These are phyloP conservation scores for Thielaviopsis cerberus DNA, from an alignment of 2,329 filamentous ascomycete genomes.

Conservation along the genomic window DNA sequence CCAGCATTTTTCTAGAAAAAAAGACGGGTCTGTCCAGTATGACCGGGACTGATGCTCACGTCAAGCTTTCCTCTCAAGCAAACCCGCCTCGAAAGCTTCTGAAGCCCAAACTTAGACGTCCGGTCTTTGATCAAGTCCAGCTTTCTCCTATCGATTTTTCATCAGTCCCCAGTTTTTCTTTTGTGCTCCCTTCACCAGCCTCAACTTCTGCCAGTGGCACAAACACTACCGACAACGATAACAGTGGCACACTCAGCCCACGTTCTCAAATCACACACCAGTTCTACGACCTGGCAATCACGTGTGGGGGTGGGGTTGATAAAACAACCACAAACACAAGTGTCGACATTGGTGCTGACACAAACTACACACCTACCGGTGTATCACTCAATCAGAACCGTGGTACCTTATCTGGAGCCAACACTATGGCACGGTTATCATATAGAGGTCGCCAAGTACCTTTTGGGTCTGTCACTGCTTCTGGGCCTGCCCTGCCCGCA, in stretches of 20 bases:
- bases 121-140: slow-evolving; percentile 5
- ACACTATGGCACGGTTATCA: slow-evolving; percentile 9
- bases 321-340: not conserved
- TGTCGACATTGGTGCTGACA: not conserved
- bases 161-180: slow-evolving; percentile 1
- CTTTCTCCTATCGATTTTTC: slow-evolving; percentile 2
- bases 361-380: not conserved
- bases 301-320: slow-evolving; percentile 1
- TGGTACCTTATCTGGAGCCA: not conserved
- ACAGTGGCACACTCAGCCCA: slow-evolving; percentile 3
- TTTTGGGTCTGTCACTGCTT: not conserved
- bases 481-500: not conserved
- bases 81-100: not conserved
- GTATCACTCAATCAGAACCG: not conserved
- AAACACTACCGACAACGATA: not conserved
- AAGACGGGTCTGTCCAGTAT: not conserved
- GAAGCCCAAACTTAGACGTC: slow-evolving; percentile 2
- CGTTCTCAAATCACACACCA: slow-evolving; percentile 8
- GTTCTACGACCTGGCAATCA: slow-evolving; percentile 5
- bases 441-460: not conserved
- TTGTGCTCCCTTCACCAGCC: slow-evolving; percentile 3
- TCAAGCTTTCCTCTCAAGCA: not conserved
- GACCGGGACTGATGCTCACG: not conserved
- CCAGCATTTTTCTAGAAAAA: not conserved
- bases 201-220: not conserved